Conservation (phyloP, 257 asterid genomes). For the Datura wrightii region DNA sequence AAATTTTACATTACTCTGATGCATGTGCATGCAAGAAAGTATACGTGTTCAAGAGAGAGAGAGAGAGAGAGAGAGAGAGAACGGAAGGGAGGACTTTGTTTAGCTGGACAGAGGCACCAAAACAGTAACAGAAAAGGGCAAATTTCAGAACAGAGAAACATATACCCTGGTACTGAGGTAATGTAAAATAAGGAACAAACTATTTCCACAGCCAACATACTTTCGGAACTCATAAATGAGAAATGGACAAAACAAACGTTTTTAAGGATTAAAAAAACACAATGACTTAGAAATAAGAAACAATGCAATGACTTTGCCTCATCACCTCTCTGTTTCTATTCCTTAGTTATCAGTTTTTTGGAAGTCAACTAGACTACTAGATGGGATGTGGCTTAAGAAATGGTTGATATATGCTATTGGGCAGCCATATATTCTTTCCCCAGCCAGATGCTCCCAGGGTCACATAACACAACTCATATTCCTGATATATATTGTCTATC, state of each 20-base stretch:
- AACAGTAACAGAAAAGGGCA: slow-evolving; percentile 8
- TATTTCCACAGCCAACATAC: slow-evolving; percentile 27
- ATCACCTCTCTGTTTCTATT: slow-evolving; percentile 21
- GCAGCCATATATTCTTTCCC: slow-evolving; percentile 22
- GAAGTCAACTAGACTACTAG: not conserved
- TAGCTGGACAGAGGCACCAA: not conserved
- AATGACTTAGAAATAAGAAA: not conserved
- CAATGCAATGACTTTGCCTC: not conserved
- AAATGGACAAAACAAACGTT: not conserved
- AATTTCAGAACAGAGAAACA: not conserved
- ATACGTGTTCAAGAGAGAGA: not conserved
- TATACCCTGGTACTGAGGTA: not conserved
- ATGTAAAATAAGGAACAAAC: not conserved
- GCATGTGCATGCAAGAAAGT: slow-evolving; percentile 24
- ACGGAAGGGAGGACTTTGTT: not conserved
- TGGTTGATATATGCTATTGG: not conserved
- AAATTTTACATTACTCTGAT: not conserved
- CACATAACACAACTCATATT: not conserved
- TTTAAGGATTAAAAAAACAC: not conserved
- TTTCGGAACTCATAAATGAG: not conserved
- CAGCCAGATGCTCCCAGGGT: not conserved
- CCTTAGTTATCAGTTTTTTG: not conserved
- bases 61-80: not conserved
- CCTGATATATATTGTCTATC: slow-evolving; percentile 13
- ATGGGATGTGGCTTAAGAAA: not conserved